Conservation (phyloP, 2,329 filamentous ascomycete species). For the Alternaria gansuensis region DNA sequence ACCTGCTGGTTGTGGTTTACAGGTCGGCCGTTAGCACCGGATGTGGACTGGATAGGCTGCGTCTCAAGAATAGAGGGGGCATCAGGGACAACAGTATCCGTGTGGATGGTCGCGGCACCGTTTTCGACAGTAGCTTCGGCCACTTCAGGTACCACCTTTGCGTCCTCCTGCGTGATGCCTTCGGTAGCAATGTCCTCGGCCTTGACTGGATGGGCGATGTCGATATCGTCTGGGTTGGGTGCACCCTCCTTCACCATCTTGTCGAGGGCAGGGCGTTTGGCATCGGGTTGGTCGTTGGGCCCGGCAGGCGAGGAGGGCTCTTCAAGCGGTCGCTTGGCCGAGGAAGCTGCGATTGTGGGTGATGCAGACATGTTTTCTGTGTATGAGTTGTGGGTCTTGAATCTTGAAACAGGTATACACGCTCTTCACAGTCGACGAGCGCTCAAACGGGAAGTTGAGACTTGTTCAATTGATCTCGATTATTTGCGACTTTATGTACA, state of each 20-base stretch:
- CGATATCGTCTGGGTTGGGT: constrained; percentile 60
- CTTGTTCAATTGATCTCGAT: constrained; percentile 53
- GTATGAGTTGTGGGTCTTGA: constrained; percentile 36
- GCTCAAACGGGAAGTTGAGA: constrained; percentile 43
- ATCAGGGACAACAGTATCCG: constrained; percentile 75
- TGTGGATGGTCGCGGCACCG: constrained; percentile 68
- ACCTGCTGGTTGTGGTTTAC: constrained; percentile 64
- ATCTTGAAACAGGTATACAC: constrained; percentile 24
- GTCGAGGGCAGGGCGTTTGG: constrained; percentile 94
- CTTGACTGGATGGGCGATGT: constrained; percentile 49
- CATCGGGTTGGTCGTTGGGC: constrained; percentile 91
- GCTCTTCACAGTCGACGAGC: constrained; percentile 46
- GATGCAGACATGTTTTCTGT: constrained; percentile 57
- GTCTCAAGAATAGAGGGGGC: constrained; percentile 60
- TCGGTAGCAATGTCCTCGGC: constrained; percentile 47
- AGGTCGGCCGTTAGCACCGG: constrained; percentile 62
- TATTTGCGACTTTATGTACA: constrained; percentile 64
- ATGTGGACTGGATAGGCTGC: constrained; percentile 67
- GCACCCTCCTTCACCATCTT: constrained; percentile 79
- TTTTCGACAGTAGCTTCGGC: constrained; percentile 53
- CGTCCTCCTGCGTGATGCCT: constrained; percentile 43
- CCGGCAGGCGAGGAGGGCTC: constrained; percentile 95
- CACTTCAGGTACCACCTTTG: constrained; percentile 34
- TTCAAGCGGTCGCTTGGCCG: constrained; percentile 93
- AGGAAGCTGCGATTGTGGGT: constrained; percentile 63